phyloP scores from a whole-genome alignment of 2,329 filamentous ascomycete genomes.

The Fusarium protoensiforme region DNA sequence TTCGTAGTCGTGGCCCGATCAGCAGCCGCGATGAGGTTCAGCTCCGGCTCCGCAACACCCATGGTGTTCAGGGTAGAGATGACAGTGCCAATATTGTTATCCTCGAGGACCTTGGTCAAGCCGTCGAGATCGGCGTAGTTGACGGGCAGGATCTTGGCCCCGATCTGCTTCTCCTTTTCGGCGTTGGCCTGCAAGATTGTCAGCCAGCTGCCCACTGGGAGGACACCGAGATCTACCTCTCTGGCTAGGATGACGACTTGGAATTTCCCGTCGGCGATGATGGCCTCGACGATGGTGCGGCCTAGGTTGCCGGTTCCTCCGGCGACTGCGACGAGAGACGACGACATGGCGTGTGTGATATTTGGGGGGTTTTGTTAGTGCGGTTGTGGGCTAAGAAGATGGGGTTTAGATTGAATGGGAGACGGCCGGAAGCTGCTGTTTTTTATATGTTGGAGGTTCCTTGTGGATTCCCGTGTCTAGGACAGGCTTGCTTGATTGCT shows the following conservation, averaged over 20 bases:
- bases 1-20: background rate
- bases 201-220: background rate
- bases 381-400: background rate
- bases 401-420: background rate
- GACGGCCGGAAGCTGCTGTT: background rate
- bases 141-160: background rate
- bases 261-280: background rate
- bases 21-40: background rate
- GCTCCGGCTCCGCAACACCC: background rate
- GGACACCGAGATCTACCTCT: background rate
- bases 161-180: background rate
- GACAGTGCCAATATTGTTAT: background rate
- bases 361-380: background rate
- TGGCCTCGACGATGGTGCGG: background rate
- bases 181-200: background rate
- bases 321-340: background rate
- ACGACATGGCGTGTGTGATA: background rate
- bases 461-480: background rate
- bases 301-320: background rate
- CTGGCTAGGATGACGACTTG: background rate
- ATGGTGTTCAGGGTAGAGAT: background rate
- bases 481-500: background rate
- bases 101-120: background rate
- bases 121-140: background rate
- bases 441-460: background rate